Base-by-base conservation (phyloP, 1,139 yeast genomes). In the Scheffersomyces parashehatae region DNA sequence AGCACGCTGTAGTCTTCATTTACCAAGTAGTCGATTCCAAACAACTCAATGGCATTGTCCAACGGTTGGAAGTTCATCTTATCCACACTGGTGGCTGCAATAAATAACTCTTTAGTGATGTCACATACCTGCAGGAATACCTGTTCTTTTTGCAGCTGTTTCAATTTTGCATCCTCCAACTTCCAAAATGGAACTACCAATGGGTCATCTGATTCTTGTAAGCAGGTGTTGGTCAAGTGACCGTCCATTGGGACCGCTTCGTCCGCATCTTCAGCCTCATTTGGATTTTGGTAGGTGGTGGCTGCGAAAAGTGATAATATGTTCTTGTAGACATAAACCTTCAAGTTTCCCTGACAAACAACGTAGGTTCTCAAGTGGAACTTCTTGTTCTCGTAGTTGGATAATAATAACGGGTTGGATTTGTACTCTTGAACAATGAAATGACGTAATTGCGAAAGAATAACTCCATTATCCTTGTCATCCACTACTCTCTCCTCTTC, bases 151-250 rank as follows among this genome's bases (percentile, higher is more conserved):
- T 67, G 53, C 35, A 14, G 24, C 20, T 31, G 14, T 10, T 20
- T 31, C 4, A 31, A 31, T 4, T 65, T 65, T 0, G 55, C 53
- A 15, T 47, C 50, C 1, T 44, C 44, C 38, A 90, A 67, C 5
- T 76, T 62, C 73, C 85, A 82, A 55, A 88, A 85, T 49, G 85
- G 85, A 29, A 79, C 82, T 26, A 90, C 97, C 24, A 56, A 71
- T 53, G 65, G 73, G 50, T 50, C 60, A 38, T 56, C 70, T 43
- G 55, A 75, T 16, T 79, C 82, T 64, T 93, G 98, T 37, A 89
- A 68, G 67, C 99, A 93, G 0, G 99, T 93, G 59, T 93, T 93
- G 30, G 99, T 93, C 54, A 93, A 73, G 61, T 93, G 99, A 2
- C 95, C 85, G 0, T 65, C 66, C 68, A 87, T 73, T 29, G 76